phyloP scores from a whole-genome alignment of 371 early-diverging fungal genomes.

The Mucor irregularis region DNA sequence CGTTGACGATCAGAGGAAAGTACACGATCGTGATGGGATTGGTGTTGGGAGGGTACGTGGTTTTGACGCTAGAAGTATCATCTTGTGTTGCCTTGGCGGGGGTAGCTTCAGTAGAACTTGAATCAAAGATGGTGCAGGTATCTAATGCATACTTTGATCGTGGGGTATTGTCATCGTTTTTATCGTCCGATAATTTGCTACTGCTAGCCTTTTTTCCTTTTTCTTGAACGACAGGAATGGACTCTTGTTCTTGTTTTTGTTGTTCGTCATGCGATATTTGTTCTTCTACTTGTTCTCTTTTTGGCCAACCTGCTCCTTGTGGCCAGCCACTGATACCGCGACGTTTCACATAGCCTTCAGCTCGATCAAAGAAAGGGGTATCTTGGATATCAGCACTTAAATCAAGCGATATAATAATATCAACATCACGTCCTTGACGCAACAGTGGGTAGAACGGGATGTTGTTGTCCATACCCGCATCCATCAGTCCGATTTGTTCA shows the following conservation, averaged over 20 bases:
- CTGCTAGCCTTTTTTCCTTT: no score
- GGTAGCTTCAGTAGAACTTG: constrained; percentile 26
- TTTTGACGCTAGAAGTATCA: constrained; percentile 3
- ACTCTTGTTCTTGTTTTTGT: constrained; percentile 25
- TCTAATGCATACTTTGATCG: constrained; percentile 25
- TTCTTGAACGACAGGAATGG: constrained; percentile 16
- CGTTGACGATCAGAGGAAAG: constrained; percentile 62
- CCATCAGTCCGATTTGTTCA: constrained; percentile 58
- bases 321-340: constrained; percentile 59
- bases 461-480: constrained; percentile 81
- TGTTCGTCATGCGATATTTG: no score
- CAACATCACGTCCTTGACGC: constrained; percentile 64
- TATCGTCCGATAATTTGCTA: neutral
- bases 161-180: neutral
- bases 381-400: constrained; percentile 70
- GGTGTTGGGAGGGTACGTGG: constrained; percentile 16
- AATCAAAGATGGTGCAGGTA: constrained; percentile 47
- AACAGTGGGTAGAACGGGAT: constrained; percentile 73
- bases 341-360: constrained; percentile 58
- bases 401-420: constrained; percentile 71
- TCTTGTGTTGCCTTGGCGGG: constrained; percentile 3
- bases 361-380: constrained; percentile 66
- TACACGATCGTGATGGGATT: constrained; percentile 60
- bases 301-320: constrained; percentile 44
- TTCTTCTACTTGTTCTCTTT: constrained; percentile 22